Evolutionary conservation across 495 filamentous ascomycete species (phyloP), one percentile per base, ranked within the genome.

Genomic region (Cudoniella acicularis): DNA sequence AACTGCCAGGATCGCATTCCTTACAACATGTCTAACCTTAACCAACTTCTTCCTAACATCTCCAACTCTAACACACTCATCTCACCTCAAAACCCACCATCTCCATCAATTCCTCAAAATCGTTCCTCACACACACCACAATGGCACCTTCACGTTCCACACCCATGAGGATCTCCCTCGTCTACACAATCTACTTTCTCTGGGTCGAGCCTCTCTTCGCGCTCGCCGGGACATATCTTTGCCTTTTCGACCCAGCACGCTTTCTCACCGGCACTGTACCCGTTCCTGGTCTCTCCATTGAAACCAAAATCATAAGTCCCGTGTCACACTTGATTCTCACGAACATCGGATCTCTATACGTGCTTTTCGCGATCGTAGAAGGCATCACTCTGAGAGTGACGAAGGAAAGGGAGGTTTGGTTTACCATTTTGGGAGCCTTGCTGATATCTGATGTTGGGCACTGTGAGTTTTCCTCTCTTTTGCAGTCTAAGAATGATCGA

Each of bases 291-390:
- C 51, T 42, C 20, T 2, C 40, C 9, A 0, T 27, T 13, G 4
- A 4, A n/a, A 3, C 17, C 43, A n/a, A 48, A 16, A n/a, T 23
- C 23, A 46, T 60, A 40, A 54, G 46, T 6, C 63, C 63, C 24
- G 17, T 61, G 17, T 30, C 49, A 3, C 49, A 52, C 2, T 22
- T 62, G 23, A 42, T 62, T 16, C 54, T 65, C 24, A 59, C 51
- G 10, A 65, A 65, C 17, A 65, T 65, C 46, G 63, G 58, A 4
- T 24, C 49, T n/a, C 40, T 65, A 3, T 65, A 65, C 23, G 11
- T 51, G 2, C 54, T 65, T 1, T 61, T 65, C 24, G 63, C 63
- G 4, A 43, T 65, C 16, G 18, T 49, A 10, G 58, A 62, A 27
- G 63, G 54, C 1, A 24, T 65, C 11, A 51, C 57, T 0, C 36